Conservation (phyloP, 495 filamentous ascomycete genomes). For the Schizothecium vesticola region DNA sequence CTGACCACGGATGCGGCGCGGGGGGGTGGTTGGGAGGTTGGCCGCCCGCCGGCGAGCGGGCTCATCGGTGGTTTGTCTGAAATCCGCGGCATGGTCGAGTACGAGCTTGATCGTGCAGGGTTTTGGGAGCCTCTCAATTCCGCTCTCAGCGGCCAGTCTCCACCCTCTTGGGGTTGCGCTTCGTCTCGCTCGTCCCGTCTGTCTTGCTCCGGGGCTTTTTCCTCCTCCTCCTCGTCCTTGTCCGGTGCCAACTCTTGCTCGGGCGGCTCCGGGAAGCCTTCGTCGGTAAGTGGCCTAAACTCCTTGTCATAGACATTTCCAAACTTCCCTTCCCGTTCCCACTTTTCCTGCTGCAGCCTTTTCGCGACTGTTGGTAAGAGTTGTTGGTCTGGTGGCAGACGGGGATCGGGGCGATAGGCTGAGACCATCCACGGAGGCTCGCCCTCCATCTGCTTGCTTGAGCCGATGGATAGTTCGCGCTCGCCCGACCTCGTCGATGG, state of each 20-base stretch:
- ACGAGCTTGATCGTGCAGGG: conserved; percentile 45
- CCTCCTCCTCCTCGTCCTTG: conserved; percentile 30
- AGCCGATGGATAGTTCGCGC: conserved; percentile 39
- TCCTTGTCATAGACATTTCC: conserved; percentile 77
- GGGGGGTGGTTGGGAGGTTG: conserved; percentile 22
- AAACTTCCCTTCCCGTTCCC: conserved; percentile 83
- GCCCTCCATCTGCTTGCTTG: conserved; percentile 74
- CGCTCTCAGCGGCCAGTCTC: conserved; percentile 42
- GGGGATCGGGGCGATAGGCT: conserved; percentile 93
- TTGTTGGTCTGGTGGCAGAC: conserved; percentile 90
- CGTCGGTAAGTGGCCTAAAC: conserved; percentile 68
- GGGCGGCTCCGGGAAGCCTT: conserved; percentile 44
- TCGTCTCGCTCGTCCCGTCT: conserved; percentile 5
- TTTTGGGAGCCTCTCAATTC: conserved; percentile 39
- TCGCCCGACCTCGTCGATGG: conserved; percentile 50
- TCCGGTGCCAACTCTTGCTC: conserved; percentile 27
- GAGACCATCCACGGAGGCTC: conserved; percentile 92
- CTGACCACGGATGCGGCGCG: conserved; percentile 19
- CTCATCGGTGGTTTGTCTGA: conserved; percentile 36
- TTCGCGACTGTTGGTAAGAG: conserved; percentile 91
- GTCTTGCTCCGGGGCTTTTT: conserved; percentile 29
- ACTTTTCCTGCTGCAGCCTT: conserved; percentile 87
- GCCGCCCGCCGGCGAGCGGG: conserved; percentile 34
- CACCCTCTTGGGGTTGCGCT: conserved; percentile 20
- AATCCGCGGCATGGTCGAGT: conserved; percentile 56